phyloP scores from a whole-genome alignment of 805 yeast species.

The Lachancea waltii region DNA sequence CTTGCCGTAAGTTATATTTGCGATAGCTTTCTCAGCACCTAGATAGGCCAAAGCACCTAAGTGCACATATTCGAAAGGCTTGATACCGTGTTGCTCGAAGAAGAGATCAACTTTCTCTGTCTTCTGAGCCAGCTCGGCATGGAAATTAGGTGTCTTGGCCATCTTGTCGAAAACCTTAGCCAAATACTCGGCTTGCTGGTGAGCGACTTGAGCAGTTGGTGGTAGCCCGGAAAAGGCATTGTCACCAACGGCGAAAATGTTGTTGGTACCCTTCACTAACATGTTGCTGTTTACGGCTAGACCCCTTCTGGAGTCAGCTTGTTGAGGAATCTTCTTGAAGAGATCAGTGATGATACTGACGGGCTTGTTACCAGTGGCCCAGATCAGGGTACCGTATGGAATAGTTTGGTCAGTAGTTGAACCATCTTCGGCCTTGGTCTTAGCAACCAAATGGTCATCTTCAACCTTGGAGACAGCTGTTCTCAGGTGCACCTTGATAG shows the following conservation, averaged over 20 bases:
- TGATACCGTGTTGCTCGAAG: conserved; percentile 42
- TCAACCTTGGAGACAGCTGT: conserved; percentile 89
- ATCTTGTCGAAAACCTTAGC: conserved; percentile 63
- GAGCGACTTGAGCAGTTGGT: conserved; percentile 96
- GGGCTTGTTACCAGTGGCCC: conserved; percentile 96
- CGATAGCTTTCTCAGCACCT: conserved; percentile 91
- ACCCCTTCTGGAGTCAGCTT: conserved; percentile 80
- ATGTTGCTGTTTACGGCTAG: conserved; percentile 71
- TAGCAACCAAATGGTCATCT: conserved; percentile 61
- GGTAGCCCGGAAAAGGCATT: conserved; percentile 85
- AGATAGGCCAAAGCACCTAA: conserved; percentile 91
- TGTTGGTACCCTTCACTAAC: conserved; percentile 74
- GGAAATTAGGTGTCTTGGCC: conserved; percentile 36
- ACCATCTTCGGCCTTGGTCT: conserved; percentile 68
- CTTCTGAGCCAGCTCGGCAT: conserved; percentile 33
- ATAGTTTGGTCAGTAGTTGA: conserved; percentile 46
- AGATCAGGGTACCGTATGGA: conserved; percentile 88
- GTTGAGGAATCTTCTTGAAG: conserved; percentile 66
- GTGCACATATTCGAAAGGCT: conserved; percentile 75
- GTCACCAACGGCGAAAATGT: conserved; percentile 87
- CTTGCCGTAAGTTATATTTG: conserved; percentile 75
- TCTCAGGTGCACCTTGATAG: conserved; percentile 71
- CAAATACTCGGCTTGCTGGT: conserved; percentile 83
- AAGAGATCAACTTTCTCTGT: conserved; percentile 37
- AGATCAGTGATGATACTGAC: conserved; percentile 66